Percentiles rank a stretch among this genome's conserved stretches.
phyloP scores from a whole-genome alignment of 768 basidiomycete species.

The Lactarius trivialis region DNA sequence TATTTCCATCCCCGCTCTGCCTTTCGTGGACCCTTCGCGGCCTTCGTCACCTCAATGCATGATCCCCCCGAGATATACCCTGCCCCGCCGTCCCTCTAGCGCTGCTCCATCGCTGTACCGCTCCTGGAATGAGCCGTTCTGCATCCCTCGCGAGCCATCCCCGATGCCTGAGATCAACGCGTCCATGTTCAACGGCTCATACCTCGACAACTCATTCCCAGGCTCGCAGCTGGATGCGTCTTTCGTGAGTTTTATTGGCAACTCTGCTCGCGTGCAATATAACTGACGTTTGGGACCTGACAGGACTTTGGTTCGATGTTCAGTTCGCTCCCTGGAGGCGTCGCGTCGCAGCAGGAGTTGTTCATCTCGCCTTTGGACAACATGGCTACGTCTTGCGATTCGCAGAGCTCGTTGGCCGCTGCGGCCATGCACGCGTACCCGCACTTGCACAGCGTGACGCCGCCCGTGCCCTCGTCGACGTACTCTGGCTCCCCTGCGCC shows the following conservation, averaged over 20 bases:
- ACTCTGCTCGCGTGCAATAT: too few species aligned
- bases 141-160: slow-evolving; percentile 14
- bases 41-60: slow-evolving; percentile 12
- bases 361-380: slow-evolving; percentile 22
- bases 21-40: slow-evolving; percentile 17
- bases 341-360: slow-evolving; percentile 10
- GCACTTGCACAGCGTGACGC: background rate
- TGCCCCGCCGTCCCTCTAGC: slow-evolving; percentile 23
- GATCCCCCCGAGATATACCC: slow-evolving; percentile 15
- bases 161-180: slow-evolving; percentile 22
- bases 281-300: background rate
- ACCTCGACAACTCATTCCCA: slow-evolving; percentile 19
- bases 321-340: slow-evolving; percentile 9
- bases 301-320: slow-evolving; percentile 21
- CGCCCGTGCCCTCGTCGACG: slow-evolving; percentile 18
- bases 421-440: background rate
- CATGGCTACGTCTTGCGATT: background rate
- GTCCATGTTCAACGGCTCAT: slow-evolving; percentile 16
- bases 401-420: background rate
- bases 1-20: slow-evolving; percentile 17
- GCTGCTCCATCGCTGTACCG: slow-evolving; percentile 16
- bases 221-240: slow-evolving; percentile 13
- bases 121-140: slow-evolving; percentile 19
- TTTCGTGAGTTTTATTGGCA: slow-evolving; percentile 22
- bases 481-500: slow-evolving; percentile 23